A percentile compares a stretch with the other conserved stretches of the same genome.
phyloP scores from a whole-genome alignment of 441 rosid genomes.

The Brassica hybrid region DNA sequence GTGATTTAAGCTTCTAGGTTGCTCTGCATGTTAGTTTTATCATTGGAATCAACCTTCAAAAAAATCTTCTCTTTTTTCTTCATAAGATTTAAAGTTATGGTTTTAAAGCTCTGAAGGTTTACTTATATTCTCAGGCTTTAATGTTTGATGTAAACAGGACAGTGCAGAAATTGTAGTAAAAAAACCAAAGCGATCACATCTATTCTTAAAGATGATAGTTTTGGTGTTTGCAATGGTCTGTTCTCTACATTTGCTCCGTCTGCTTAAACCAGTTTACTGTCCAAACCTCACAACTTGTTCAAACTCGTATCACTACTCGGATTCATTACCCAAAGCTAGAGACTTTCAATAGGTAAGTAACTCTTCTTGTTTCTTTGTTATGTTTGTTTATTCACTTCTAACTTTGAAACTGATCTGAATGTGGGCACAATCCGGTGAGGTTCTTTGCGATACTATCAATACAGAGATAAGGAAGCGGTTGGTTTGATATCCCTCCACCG shows the following conservation, averaged over 20 bases:
- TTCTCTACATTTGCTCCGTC: too few species aligned
- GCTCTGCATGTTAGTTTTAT: constrained; percentile 27
- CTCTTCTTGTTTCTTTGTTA: neutral
- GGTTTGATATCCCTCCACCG: constrained; percentile 55
- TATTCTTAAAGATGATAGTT: constrained; percentile 71
- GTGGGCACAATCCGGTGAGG: constrained; percentile 72
- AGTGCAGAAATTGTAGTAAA: constrained; percentile 59
- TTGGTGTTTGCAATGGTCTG: constrained; percentile 69
- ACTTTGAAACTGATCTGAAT: constrained; percentile 59
- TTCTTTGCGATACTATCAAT: constrained; percentile 85
- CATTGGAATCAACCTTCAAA: constrained; percentile 14
- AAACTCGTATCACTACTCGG: too few species aligned
- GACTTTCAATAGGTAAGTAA: constrained; percentile 72
- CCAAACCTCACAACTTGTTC: too few species aligned
- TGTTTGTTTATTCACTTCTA: constrained; percentile 6
- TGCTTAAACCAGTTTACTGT: too few species aligned
- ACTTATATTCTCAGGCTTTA: neutral
- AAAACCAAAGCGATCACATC: constrained; percentile 69
- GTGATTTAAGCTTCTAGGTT: constrained; percentile 24
- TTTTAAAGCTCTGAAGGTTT: constrained; percentile 9
- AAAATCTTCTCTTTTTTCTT: neutral
- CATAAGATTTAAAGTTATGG: neutral
- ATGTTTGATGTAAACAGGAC: constrained; percentile 51
- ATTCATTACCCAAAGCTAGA: too few species aligned
- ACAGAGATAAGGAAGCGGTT: constrained; percentile 98